phyloP scores from a whole-genome alignment of 352 stramenopile species.

The Globisporangium emineosum region DNA sequence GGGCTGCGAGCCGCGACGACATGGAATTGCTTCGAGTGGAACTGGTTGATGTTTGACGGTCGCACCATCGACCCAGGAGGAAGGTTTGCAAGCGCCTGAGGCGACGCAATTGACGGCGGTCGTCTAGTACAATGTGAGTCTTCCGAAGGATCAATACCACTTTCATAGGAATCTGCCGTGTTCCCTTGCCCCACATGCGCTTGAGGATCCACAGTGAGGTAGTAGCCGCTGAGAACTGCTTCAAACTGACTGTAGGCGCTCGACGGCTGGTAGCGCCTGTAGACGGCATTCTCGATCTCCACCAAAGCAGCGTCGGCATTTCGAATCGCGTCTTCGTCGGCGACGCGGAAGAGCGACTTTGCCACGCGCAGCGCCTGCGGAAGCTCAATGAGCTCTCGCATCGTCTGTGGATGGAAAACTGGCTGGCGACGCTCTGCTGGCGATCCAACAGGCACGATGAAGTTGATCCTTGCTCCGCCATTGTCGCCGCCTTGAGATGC shows the following conservation, averaged over 20 bases:
- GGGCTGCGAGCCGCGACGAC: conserved; percentile 42
- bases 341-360: conserved; percentile 44
- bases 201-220: conserved; percentile 4
- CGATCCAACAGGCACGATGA: neutral
- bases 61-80: conserved; percentile 24
- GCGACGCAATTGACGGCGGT: neutral
- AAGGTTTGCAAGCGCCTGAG: neutral
- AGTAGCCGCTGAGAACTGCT: conserved; percentile 41
- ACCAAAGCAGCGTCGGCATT: conserved; percentile 35
- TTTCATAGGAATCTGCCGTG: neutral
- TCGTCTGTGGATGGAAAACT: conserved; percentile 41
- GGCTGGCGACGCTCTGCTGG: conserved; percentile 32
- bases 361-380: conserved; percentile 42
- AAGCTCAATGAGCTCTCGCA: conserved; percentile 58
- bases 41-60: conserved; percentile 54
- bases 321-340: conserved; percentile 36
- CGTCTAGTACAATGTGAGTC: neutral
- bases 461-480: neutral
- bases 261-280: conserved; percentile 49
- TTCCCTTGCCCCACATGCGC: neutral
- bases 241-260: conserved; percentile 50
- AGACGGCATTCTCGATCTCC: conserved; percentile 55
- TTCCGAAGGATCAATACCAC: neutral
- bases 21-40: conserved; percentile 58
- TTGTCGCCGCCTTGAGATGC: conserved; percentile 4